A percentile compares a stretch with the other conserved stretches of the same genome.
Evolutionary conservation across 2,329 filamentous ascomycete genomes (phyloP).

Genomic region (Drechmeria coniospora): DNA sequence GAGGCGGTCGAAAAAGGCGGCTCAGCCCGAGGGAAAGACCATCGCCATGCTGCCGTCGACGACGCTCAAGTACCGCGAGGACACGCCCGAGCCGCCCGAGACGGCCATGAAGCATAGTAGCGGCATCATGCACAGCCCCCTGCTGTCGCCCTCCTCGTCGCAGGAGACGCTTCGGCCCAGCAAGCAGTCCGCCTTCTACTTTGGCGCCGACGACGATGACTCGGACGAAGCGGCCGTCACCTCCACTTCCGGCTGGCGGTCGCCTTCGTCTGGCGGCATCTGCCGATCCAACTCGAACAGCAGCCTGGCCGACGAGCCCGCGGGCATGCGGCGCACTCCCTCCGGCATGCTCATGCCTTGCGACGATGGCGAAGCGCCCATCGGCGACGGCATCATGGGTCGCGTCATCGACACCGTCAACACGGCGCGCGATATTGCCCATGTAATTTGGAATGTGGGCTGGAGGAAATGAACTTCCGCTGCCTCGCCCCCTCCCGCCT

Average conservation of each 20-base stretch:
- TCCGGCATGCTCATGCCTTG: conserved; percentile 90
- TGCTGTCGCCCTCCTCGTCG: conserved; percentile 59
- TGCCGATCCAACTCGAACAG: conserved; percentile 32
- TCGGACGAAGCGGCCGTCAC: conserved; percentile 20
- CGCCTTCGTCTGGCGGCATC: conserved; percentile 18
- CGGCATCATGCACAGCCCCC: conserved; percentile 28
- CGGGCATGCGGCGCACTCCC: conserved; percentile 58
- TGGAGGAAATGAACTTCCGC: conserved; percentile 38
- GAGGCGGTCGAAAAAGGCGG: conserved; percentile 19
- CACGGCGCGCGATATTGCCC: conserved; percentile 53
- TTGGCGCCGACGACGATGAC: conserved; percentile 44
- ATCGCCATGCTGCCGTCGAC: conserved; percentile 82
- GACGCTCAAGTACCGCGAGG: conserved; percentile 69
- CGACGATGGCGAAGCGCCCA: conserved; percentile 52
- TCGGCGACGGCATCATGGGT: conserved; percentile 53
- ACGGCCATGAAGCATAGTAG: conserved; percentile 48
- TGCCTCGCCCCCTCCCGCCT: too few relatives aligned
- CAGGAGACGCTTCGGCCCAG: conserved; percentile 68
- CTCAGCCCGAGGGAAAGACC: conserved; percentile 56
- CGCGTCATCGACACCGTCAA: conserved; percentile 70
- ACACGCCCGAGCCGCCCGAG: conserved; percentile 52
- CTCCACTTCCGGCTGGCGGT: conserved; percentile 17
- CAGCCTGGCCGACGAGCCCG: conserved; percentile 34
- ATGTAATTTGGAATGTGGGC: conserved; percentile 58
- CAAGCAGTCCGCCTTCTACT: conserved; percentile 46